Conservation (phyloP, 805 yeast species). For the Metschnikowia gruessii region DNA sequence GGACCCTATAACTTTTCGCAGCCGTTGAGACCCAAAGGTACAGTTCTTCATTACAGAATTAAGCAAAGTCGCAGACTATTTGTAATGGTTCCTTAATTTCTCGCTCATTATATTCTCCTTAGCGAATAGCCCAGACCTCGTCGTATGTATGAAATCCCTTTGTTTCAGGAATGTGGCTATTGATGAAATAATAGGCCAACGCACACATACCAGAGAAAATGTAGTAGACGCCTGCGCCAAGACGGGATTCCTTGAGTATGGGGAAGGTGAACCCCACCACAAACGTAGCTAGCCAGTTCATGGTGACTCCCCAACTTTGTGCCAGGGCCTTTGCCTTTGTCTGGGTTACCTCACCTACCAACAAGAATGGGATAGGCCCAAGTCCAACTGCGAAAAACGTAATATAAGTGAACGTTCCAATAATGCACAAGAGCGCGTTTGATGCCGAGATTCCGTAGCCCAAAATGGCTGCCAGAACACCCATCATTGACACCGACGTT, state of each 20-base stretch:
- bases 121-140: constrained; percentile 56
- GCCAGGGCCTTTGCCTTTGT: constrained; percentile 76
- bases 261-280: constrained; percentile 81
- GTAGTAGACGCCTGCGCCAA: constrained; percentile 80
- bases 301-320: constrained; percentile 87
- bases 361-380: constrained; percentile 93
- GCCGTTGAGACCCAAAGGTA: not conserved
- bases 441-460: constrained; percentile 59
- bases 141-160: constrained; percentile 59
- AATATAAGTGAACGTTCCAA: constrained; percentile 70
- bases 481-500: constrained; percentile 68
- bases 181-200: constrained; percentile 47
- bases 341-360: constrained; percentile 87
- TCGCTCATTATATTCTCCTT: not conserved
- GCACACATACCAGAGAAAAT: constrained; percentile 63
- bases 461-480: constrained; percentile 57
- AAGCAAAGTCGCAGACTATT: not conserved
- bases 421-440: constrained; percentile 49
- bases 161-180: constrained; percentile 66
- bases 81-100: not conserved
- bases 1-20: not conserved
- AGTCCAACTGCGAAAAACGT: constrained; percentile 86
- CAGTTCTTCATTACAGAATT: not conserved
- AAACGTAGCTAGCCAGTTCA: constrained; percentile 91
- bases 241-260: constrained; percentile 46